Evolutionary conservation across 2,329 filamentous ascomycete species (phyloP), one percentile per base, ranked within the genome.

Genomic region (Ophiostoma ips): DNA sequence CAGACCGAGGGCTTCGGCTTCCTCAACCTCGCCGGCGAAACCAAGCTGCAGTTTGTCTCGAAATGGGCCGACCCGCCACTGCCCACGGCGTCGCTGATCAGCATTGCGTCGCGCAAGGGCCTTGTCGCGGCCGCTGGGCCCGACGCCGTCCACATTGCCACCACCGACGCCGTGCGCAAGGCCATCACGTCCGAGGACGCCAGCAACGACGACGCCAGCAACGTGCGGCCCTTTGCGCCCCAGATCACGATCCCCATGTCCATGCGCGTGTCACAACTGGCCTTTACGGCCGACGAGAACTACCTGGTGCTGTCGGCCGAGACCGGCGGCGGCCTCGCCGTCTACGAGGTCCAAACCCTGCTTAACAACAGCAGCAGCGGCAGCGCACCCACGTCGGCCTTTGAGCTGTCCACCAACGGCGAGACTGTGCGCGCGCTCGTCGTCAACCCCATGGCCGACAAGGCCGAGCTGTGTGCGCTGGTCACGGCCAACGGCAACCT

Each of bases 1-100:
- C 78, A 83, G 63, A 90, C 88, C 57, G 87, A 95, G 85, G 76
- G 76, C 57, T 71, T 98, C 46, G 87, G 87, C 5, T 96, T 98
- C 66, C 76, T 84, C 57, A 78, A 84, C 48, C 68, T 94, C 41
- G 79, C 82, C 50, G 83, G 86, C 59, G 87, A 94, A 60, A 78
- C 83, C 52, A 95, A 90, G 66, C 68, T 96, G 58, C 84, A 83
- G 62, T 70, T 96, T 38, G 86, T 87, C 15, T 74, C 81, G 18
- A 72, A 82, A 62, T 96, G 90, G 89, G 77, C 84, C 37, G 70
- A 76, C 35, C 72, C 85, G 21, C 90, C 92, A 31, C 72, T 83
- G 2, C 72, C 85, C 5, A 87, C 83, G 41, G 80, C 87, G 12
- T 94, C 87, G 2, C 81, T 98, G 35, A 72, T 98, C 54, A 84